These are phyloP conservation scores for Fraxinus cuspidata DNA, from an alignment of 257 asterid genomes.

Conservation along the genomic window DNA sequence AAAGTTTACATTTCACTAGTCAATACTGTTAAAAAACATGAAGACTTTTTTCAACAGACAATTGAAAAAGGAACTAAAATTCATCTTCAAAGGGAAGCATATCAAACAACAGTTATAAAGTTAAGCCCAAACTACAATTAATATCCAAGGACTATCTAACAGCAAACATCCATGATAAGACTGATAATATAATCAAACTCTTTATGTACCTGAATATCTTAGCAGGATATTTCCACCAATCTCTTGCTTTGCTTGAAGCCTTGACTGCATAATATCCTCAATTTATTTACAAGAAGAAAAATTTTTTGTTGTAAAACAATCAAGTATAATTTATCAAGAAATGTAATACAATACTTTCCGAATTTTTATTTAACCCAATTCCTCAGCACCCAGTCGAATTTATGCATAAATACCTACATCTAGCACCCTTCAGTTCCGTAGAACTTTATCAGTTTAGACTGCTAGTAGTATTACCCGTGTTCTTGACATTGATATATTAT, in stretches of 20 bases:
- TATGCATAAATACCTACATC: slow-evolving; percentile 6
- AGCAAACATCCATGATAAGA: background rate
- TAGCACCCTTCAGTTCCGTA: background rate
- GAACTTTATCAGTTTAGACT: slow-evolving; percentile 11
- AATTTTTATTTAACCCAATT: background rate
- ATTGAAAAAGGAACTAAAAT: background rate
- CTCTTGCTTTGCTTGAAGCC: slow-evolving; percentile 98
- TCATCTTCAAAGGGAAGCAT: background rate
- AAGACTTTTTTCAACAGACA: background rate
- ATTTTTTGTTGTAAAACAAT: background rate
- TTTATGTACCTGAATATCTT: slow-evolving; percentile 78
- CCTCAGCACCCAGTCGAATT: background rate
- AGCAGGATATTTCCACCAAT: slow-evolving; percentile 69
- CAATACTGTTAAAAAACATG: background rate
- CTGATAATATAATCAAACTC: background rate
- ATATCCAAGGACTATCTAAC: background rate
- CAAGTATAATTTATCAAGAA: slow-evolving; percentile 11
- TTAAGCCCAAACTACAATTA: background rate
- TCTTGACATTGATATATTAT: background rate
- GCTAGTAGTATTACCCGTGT: slow-evolving; percentile 2
- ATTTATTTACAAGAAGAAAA: slow-evolving; percentile 15
- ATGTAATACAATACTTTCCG: background rate
- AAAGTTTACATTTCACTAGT: background rate
- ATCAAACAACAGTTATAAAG: background rate
- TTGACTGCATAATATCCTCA: slow-evolving; percentile 62